Conservation (phyloP, 495 filamentous ascomycete genomes). For the Xylaria intraflava region DNA sequence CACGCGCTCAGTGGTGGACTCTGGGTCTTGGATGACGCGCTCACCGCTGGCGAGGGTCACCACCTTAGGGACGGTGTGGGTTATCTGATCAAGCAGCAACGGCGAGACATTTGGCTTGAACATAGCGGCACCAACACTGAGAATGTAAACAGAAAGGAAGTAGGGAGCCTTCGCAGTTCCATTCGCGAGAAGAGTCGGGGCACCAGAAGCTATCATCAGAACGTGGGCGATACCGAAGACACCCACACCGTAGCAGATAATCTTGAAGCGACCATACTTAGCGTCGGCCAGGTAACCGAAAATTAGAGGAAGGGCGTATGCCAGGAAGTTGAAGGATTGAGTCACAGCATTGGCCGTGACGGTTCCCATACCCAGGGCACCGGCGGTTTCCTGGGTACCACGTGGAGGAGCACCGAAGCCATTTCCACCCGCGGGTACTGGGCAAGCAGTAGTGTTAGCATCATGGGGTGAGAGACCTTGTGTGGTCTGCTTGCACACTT, state of each 20-base stretch:
- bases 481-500: neutral
- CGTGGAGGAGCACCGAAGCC: slow-evolving; percentile 53
- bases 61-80: slow-evolving; percentile 39
- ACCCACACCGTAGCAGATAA: slow-evolving; percentile 55
- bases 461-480: neutral
- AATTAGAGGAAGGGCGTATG: slow-evolving; percentile 52
- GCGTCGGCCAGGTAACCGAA: slow-evolving; percentile 54
- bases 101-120: slow-evolving; percentile 66
- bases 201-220: slow-evolving; percentile 54
- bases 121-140: slow-evolving; percentile 51
- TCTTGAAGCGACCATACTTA: slow-evolving; percentile 51
- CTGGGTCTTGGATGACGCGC: slow-evolving; percentile 52
- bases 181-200: slow-evolving; percentile 50
- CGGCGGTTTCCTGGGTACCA: slow-evolving; percentile 49
- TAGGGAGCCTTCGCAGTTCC: slow-evolving; percentile 52
- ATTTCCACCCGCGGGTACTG: slow-evolving; percentile 51
- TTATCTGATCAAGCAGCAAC: slow-evolving; percentile 53
- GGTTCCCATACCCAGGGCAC: slow-evolving; percentile 54
- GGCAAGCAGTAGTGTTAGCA: neutral
- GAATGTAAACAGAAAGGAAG: slow-evolving; percentile 52
- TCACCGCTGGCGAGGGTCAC: slow-evolving; percentile 42
- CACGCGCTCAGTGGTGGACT: slow-evolving; percentile 55
- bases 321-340: slow-evolving; percentile 55
- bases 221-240: slow-evolving; percentile 64
- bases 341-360: slow-evolving; percentile 53